Evolutionary conservation across 2,329 filamentous ascomycete species (phyloP), one percentile per base, ranked within the genome.

Genomic region (Penicillium sp.): DNA sequence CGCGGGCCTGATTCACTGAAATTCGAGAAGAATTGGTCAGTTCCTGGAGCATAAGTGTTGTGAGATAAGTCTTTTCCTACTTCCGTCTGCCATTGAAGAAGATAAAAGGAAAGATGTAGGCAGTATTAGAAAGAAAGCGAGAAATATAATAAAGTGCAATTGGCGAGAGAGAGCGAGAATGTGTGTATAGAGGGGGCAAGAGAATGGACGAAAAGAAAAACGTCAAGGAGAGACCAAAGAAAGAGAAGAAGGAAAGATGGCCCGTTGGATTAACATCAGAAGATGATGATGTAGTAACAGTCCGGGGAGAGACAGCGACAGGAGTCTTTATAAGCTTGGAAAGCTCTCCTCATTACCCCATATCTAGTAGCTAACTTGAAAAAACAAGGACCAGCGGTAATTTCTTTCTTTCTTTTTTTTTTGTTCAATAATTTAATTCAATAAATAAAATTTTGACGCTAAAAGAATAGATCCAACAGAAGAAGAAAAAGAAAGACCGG

Each of bases 1-100:
- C 84, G 66, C 85, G 82, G 54, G 83, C 83, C 67, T 86, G 79
- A 67, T 87, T 87, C 63, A 86, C 85, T 87, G 67, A 54, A 39
- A n/a, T 24, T 16, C 19, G 40, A 52, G 61, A 47, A 64, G 59
- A 39, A 54, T 46, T 2, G 14, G 14, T 46, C 7, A 43, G 28
- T 21, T 47, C 21, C 19, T 24, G 23, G 16, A 39, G 11, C 7
- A 5, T 24, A 23, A 18, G 5, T 6, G 3, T 42, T 6, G 24
- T n/a, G 37, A 23, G 13, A 43, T 13, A 21, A 18, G n/a, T 43
- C n/a, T 31, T n/a, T 49, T 63, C 81, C 75, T 75, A 85, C 82
- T 75, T 74, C 81, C 81, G 74, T 85, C 82, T 58, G 81, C 77
- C 82, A 84, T 85, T 44, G 54, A 44, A 13, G 36, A 24, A 51